A percentile compares a stretch with the other conserved stretches of the same genome.
phyloP scores from a whole-genome alignment of 768 basidiomycete genomes.

The Fomitopsis serialis region DNA sequence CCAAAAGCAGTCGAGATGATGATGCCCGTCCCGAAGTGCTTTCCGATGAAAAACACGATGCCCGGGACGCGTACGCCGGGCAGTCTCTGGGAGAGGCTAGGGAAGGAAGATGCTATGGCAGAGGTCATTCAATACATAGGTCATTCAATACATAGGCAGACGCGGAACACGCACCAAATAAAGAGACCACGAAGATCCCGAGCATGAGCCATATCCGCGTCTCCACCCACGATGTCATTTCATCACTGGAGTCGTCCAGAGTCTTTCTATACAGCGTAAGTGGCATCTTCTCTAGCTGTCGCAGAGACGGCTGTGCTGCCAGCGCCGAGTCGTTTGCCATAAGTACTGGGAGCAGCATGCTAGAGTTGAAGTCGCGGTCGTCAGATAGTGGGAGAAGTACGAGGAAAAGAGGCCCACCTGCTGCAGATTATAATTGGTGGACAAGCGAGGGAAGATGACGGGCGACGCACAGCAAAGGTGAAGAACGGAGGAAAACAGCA shows the following conservation, averaged over 20 bases:
- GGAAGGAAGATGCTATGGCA: constrained; percentile 62
- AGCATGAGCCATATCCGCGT: constrained; percentile 34
- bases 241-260: neutral
- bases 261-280: neutral
- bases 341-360: neutral
- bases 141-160: neutral
- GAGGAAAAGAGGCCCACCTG: neutral
- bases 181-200: constrained; percentile 53
- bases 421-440: neutral
- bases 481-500: neutral
- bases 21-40: constrained; percentile 84
- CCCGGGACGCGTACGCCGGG: constrained; percentile 56
- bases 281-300: neutral
- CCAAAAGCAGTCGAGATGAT: constrained; percentile 82
- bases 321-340: no score
- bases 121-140: neutral
- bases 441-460: neutral
- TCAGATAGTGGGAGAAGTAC: neutral
- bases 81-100: constrained; percentile 52
- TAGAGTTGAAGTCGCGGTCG: neutral
- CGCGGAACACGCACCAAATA: constrained; percentile 46
- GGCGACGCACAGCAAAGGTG: neutral
- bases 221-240: neutral
- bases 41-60: constrained; percentile 76
- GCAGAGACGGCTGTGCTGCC: neutral